These are phyloP conservation scores for Lactarius pseudohatsudake DNA, from an alignment of 768 basidiomycete genomes.

Conservation along the genomic window DNA sequence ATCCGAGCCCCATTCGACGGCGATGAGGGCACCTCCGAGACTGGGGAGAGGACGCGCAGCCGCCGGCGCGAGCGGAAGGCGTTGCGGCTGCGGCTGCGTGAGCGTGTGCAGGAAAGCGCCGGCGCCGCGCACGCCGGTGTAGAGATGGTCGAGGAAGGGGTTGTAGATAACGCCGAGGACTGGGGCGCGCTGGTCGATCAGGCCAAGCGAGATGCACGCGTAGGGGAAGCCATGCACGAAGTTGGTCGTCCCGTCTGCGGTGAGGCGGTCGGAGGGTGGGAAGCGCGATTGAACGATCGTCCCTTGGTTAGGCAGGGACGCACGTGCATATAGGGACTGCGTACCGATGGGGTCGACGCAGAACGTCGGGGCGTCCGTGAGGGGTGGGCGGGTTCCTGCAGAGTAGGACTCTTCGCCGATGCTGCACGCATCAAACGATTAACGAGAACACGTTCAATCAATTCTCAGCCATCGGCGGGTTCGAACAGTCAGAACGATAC, in stretches of 20 bases:
- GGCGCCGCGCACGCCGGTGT: conserved; percentile 74
- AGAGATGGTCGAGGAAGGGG: conserved; percentile 86
- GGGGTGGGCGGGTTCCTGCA: conserved; percentile 60
- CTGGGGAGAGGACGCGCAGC: conserved; percentile 56
- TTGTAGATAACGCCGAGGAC: conserved; percentile 85
- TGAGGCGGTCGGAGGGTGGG: not conserved
- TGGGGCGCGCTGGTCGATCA: conserved; percentile 79
- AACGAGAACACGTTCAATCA: not conserved
- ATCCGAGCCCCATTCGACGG: conserved; percentile 89
- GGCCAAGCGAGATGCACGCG: conserved; percentile 87
- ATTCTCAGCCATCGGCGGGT: not conserved
- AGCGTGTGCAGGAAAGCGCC: conserved; percentile 64
- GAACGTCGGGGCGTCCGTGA: conserved; percentile 91
- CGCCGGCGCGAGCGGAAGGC: conserved; percentile 59
- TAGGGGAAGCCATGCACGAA: conserved; percentile 85
- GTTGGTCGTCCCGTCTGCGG: conserved; percentile 82
- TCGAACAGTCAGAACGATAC: not conserved
- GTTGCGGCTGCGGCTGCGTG: conserved; percentile 39
- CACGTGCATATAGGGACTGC: conserved; percentile 19
- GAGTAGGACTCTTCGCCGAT: conserved; percentile 95
- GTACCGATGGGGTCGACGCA: conserved; percentile 94
- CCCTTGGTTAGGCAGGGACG: not conserved
- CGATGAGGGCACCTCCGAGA: conserved; percentile 71
- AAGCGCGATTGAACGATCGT: not conserved
- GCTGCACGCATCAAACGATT: conserved; percentile 40